A percentile compares a stretch with the other conserved stretches of the same genome.
Evolutionary conservation across 2,329 filamentous ascomycete genomes (phyloP).

Genomic region (Eutypa lata): DNA sequence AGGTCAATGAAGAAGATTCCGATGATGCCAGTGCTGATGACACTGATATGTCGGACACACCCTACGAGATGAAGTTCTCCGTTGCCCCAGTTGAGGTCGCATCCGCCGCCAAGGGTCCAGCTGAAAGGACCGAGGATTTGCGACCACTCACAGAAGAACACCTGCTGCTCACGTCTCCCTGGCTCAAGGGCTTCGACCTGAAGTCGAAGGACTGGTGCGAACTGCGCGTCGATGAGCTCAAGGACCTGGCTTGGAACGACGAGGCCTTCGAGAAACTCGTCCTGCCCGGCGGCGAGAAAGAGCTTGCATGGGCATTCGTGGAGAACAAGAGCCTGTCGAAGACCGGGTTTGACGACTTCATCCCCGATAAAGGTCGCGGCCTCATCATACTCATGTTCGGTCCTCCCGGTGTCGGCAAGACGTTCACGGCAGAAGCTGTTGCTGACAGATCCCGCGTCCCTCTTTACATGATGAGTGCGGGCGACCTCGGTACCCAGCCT

Average conservation of each 20-base stretch:
- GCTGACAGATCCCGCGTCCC: conserved; percentile 36
- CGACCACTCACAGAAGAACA: conserved; percentile 30
- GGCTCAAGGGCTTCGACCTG: conserved; percentile 35
- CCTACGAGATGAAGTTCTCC: conserved; percentile 7
- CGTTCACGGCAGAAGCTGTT: conserved; percentile 36
- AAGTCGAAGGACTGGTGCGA: conserved; percentile 32
- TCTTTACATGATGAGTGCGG: conserved; percentile 36
- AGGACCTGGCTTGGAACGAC: conserved; percentile 32
- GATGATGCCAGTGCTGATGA: conserved; percentile 3
- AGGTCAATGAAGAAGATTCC: background rate
- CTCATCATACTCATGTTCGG: conserved; percentile 35
- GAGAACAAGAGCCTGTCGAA: conserved; percentile 29
- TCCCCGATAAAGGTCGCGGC: conserved; percentile 32
- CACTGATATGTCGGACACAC: conserved; percentile 3
- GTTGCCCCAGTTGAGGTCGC: conserved; percentile 1
- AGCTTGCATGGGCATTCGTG: conserved; percentile 36
- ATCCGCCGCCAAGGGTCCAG: conserved; percentile 8
- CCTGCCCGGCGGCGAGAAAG: conserved; percentile 33
- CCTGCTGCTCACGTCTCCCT: conserved; percentile 32
- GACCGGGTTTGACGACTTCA: conserved; percentile 31
- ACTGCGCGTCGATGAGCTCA: conserved; percentile 23
- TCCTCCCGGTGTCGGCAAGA: conserved; percentile 36
- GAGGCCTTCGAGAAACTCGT: conserved; percentile 34
- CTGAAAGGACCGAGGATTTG: conserved; percentile 20
- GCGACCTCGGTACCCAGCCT: conserved; percentile 34